Percentiles rank a stretch among this genome's conserved stretches.
Evolutionary conservation across 1,284 basidiomycete species (phyloP).

Genomic region (Austroboletus novae-zelandiae): DNA sequence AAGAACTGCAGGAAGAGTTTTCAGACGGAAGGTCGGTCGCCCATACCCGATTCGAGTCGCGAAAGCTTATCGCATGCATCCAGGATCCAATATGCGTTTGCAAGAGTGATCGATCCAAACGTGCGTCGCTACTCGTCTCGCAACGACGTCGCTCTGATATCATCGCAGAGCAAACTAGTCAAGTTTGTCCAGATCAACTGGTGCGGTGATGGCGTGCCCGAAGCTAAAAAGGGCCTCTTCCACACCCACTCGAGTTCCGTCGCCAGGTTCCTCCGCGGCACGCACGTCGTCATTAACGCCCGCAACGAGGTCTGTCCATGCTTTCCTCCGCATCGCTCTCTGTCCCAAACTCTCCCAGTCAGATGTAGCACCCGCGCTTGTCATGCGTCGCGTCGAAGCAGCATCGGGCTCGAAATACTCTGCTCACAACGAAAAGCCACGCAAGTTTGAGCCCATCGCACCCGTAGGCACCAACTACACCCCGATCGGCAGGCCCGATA

Average conservation of each 20-base stretch:
- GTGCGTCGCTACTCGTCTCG: slow-evolving; percentile 37
- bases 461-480: slow-evolving; percentile 73
- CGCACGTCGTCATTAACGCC: slow-evolving; percentile 90
- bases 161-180: slow-evolving; percentile 72
- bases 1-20: slow-evolving; percentile 93
- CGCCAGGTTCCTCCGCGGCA: slow-evolving; percentile 76
- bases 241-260: slow-evolving; percentile 85
- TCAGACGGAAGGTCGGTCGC: slow-evolving; percentile 78
- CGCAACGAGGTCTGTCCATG: slow-evolving; percentile 72
- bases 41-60: too few species aligned
- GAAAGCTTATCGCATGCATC: too few species aligned
- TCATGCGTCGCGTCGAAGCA: slow-evolving; percentile 87
- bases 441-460: slow-evolving; percentile 66
- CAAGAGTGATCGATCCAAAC: slow-evolving; percentile 83
- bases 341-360: slow-evolving; percentile 40
- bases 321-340: neutral
- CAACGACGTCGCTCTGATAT: neutral
- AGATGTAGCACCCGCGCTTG: slow-evolving; percentile 76
- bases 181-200: slow-evolving; percentile 93
- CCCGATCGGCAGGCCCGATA: slow-evolving; percentile 70
- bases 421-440: slow-evolving; percentile 63
- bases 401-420: slow-evolving; percentile 94
- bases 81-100: slow-evolving; percentile 92
- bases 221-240: slow-evolving; percentile 90
- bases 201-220: slow-evolving; percentile 97